phyloP scores from a whole-genome alignment of 129 eudicot species.

The Tagetes erecta region DNA sequence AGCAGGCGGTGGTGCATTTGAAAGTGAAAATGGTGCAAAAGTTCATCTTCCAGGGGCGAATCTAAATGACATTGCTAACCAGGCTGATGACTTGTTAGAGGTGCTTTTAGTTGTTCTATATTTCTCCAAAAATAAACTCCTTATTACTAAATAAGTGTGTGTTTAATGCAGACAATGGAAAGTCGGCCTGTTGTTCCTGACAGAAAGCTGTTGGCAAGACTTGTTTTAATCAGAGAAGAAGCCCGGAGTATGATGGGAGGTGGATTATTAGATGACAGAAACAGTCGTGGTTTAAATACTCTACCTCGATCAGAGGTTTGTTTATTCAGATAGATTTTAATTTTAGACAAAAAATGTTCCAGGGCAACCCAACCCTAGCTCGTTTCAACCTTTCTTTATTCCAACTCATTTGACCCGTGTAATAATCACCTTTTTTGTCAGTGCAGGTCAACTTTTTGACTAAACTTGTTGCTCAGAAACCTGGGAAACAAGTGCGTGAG shows the following conservation, averaged over 20 bases:
- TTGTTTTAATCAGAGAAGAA: constrained; percentile 96
- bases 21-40: constrained; percentile 78
- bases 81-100: constrained; percentile 97
- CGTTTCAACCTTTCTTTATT: not conserved
- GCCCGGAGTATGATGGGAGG: constrained; percentile 99
- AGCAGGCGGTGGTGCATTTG: constrained; percentile 95
- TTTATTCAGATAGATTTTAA: not conserved
- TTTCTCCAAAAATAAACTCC: not conserved
- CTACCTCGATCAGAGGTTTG: constrained; percentile 95
- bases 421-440: not conserved
- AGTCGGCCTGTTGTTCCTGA: constrained; percentile 84
- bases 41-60: constrained; percentile 99
- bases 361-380: not conserved
- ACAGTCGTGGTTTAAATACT: constrained; percentile 79
- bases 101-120: constrained; percentile 24
- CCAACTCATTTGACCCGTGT: not conserved
- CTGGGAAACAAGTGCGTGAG: constrained; percentile 76
- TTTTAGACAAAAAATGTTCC: not conserved
- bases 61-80: constrained; percentile 89
- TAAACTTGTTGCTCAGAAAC: constrained; percentile 77
- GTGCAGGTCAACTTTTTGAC: constrained; percentile 86
- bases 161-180: constrained; percentile 76
- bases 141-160: not conserved
- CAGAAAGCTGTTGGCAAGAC: constrained; percentile 89
- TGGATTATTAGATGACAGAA: constrained; percentile 95